Evolutionary conservation across 2,329 filamentous ascomycete species (phyloP).

Genomic region (Trichoderma atroviride): DNA sequence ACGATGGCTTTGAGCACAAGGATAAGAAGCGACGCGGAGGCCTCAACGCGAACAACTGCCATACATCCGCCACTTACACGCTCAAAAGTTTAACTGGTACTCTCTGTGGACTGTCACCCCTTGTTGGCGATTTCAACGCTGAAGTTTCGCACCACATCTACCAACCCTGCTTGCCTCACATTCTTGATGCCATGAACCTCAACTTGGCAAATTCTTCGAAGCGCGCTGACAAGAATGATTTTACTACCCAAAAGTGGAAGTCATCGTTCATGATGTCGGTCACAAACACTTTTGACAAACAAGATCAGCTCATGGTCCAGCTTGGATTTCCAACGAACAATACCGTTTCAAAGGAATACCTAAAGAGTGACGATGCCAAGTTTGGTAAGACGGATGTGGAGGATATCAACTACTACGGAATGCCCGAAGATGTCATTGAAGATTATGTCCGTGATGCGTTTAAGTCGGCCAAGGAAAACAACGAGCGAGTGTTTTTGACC

Average conservation of each 20-base stretch:
- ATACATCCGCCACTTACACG: slow-evolving; percentile 47
- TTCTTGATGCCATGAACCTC: slow-evolving; percentile 38
- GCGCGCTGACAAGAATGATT: slow-evolving; percentile 28
- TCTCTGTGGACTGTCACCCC: slow-evolving; percentile 45
- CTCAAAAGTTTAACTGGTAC: slow-evolving; percentile 47
- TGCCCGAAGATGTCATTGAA: slow-evolving; percentile 38
- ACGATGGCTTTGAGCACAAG: slow-evolving; percentile 38
- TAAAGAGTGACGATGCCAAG: slow-evolving; percentile 35
- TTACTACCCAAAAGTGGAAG: slow-evolving; percentile 36
- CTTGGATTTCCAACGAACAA: slow-evolving; percentile 37
- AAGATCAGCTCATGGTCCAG: slow-evolving; percentile 34
- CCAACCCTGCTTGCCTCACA: slow-evolving; percentile 48
- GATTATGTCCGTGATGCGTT: slow-evolving; percentile 41
- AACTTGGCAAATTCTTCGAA: slow-evolving; percentile 28
- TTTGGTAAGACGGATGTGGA: slow-evolving; percentile 35
- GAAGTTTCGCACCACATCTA: slow-evolving; percentile 48
- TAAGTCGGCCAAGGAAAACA: slow-evolving; percentile 33
- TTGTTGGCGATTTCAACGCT: slow-evolving; percentile 47
- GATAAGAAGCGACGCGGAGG: slow-evolving; percentile 39
- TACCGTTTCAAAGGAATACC: slow-evolving; percentile 38
- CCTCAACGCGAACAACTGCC: slow-evolving; percentile 44
- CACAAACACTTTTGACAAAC: slow-evolving; percentile 39
- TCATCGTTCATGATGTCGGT: slow-evolving; percentile 40
- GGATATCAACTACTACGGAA: slow-evolving; percentile 41
- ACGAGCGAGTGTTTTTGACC: slow-evolving; percentile 40